Evolutionary conservation across 208 protist genomes (phyloP).

Genomic region (Acanthamoeba rhysodes): DNA sequence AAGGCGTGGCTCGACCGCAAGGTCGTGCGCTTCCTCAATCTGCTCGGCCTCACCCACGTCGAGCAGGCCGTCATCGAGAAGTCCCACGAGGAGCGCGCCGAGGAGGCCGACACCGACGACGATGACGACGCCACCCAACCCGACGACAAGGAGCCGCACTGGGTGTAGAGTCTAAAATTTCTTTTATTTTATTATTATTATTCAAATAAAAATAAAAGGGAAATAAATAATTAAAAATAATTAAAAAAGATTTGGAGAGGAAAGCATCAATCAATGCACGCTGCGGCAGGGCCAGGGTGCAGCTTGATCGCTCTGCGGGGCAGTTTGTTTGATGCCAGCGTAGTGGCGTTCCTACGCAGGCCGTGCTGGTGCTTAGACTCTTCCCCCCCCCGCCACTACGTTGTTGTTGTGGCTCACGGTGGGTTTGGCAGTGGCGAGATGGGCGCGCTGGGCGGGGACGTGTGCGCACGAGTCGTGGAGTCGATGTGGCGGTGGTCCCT

Average conservation of each 20-base stretch:
- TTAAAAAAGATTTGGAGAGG: too few species aligned
- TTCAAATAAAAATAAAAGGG: too few species aligned
- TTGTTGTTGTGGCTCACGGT: too few species aligned
- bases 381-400: too few species aligned
- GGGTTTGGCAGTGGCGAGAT: neutral
- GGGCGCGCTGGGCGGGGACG: neutral
- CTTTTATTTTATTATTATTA: neutral
- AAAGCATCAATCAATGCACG: neutral
- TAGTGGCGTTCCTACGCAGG: neutral
- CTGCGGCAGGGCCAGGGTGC: too few species aligned
- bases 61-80: neutral
- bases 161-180: neutral
- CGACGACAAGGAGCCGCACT: neutral
- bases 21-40: slow-evolving; percentile 71
- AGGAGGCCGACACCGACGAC: neutral
- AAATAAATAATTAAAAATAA: too few species aligned
- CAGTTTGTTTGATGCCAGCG: neutral
- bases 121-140: neutral
- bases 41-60: slow-evolving; percentile 30
- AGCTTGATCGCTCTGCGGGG: neutral
- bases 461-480: neutral
- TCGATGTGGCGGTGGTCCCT: neutral
- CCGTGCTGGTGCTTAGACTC: too few species aligned
- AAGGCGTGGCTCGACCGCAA: slow-evolving; percentile 82
- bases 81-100: neutral